These are phyloP conservation scores for Quercus tomentella DNA, from an alignment of 331 rosid genomes.

Conservation along the genomic window DNA sequence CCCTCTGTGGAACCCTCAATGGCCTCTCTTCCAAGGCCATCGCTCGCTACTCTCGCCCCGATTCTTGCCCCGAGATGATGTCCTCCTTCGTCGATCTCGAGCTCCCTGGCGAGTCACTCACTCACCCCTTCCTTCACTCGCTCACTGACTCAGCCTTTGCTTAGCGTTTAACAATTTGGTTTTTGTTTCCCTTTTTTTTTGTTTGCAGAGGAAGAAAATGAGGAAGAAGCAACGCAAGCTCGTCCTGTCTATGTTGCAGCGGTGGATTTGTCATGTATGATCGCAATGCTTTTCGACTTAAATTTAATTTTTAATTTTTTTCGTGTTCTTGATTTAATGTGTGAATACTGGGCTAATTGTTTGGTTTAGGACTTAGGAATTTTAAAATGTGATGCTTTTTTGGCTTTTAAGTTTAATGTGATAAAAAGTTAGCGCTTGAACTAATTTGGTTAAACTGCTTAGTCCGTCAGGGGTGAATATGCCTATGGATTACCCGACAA, in stretches of 20 bases:
- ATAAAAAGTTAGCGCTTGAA: no score
- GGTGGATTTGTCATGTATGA: constrained; percentile 88
- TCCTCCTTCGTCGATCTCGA: constrained; percentile 97
- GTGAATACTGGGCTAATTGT: no score
- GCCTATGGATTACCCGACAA: no score
- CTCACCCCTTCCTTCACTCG: neutral
- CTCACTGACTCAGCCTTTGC: no score
- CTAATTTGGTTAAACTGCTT: no score
- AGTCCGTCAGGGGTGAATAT: no score
- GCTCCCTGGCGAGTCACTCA: constrained; percentile 46
- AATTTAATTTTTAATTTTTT: neutral
- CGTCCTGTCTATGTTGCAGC: constrained; percentile 97
- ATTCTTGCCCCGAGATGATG: constrained; percentile 79
- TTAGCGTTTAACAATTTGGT: neutral
- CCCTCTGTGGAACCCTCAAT: constrained; percentile 83
- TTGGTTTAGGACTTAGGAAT: no score
- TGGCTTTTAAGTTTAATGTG: no score
- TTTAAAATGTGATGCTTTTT: no score
- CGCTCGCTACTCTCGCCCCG: constrained; percentile 73
- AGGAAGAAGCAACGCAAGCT: constrained; percentile 57
- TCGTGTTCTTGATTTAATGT: neutral
- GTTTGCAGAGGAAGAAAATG: constrained; percentile 45
- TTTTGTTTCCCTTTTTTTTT: neutral
- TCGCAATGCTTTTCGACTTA: neutral
- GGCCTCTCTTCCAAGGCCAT: constrained; percentile 74